Conservation (phyloP, 805 yeast genomes). For the Diddensiella santjacobensis region DNA sequence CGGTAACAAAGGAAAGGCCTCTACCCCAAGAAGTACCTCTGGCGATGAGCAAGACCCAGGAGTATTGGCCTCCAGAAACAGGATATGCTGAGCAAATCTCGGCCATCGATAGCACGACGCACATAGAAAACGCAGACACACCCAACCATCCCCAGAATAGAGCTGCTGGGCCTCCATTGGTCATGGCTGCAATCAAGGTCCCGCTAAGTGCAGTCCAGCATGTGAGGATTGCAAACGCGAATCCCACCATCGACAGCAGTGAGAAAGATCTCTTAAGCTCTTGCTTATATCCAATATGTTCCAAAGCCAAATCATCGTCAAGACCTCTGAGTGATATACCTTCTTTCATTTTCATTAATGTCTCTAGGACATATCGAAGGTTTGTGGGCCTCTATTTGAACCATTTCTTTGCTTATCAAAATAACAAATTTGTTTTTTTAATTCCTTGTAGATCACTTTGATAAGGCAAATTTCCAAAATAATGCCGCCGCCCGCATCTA, state of each 20-base stretch:
- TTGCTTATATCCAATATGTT: conserved; percentile 52
- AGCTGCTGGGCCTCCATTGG: conserved; percentile 60
- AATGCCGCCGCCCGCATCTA: too few relatives aligned
- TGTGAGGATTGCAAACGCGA: conserved; percentile 62
- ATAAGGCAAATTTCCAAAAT: too few relatives aligned
- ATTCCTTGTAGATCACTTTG: too few relatives aligned
- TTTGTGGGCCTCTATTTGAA: background rate
- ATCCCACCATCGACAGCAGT: conserved; percentile 44
- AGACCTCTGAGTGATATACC: background rate
- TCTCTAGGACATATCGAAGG: background rate
- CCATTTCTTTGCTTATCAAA: too few relatives aligned
- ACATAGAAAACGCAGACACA: conserved; percentile 50
- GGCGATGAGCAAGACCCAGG: conserved; percentile 49
- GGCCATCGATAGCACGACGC: conserved; percentile 60
- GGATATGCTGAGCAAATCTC: conserved; percentile 65
- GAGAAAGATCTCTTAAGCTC: conserved; percentile 60
- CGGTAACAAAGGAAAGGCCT: conserved; percentile 18
- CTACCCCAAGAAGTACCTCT: conserved; percentile 18
- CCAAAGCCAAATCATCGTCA: conserved; percentile 19
- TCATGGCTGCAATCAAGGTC: conserved; percentile 55
- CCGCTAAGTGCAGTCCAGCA: conserved; percentile 63
- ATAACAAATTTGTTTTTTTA: too few relatives aligned
- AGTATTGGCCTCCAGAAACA: conserved; percentile 65
- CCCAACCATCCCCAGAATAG: conserved; percentile 57
- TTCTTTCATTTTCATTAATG: background rate